Evolutionary conservation across 1,284 basidiomycete species (phyloP), one percentile per base, ranked within the genome.

Genomic region (Crepidotus sp.): DNA sequence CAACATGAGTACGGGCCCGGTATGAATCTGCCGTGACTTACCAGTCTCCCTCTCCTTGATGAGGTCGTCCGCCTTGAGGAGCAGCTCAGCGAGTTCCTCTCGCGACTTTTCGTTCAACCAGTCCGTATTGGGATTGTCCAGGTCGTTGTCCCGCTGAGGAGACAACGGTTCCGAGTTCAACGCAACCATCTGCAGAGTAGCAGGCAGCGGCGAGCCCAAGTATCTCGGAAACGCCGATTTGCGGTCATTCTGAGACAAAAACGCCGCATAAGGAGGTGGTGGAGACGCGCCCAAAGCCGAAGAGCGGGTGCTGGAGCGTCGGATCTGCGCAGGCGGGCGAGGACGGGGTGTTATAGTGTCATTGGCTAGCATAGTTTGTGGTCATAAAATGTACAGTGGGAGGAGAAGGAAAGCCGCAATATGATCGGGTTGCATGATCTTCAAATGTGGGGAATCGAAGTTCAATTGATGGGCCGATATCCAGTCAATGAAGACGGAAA

Each of bases 41-140:
- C 87, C 85, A 56, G 73, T 72, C 62, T 87, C 85, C 34, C 84
- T 71, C 46, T 80, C 77, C 56, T 77, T 80, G 50, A 92, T 88
- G 36, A 89, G 66, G 44, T 68, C 72, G 49, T 82, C 80, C 2
- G 83, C 85, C 57, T 77, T 77, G 31, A 74, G 61, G 27, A 88
- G 70, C 30, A 87, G 65, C 29, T 71, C 71, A 7, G 77, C 73
- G 34, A 89, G 70, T 54, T 89, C 85, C 50, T 81, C 81, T 31
- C 76, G 68, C n/a, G 80, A 84, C 55, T 67, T 71, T 49, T 77
- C 77, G 50, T 71, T 70, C 59, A 80, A 66, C 67, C 75, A 76
- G 35, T 67, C 72, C 50, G 61, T 55, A 33, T 65, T 59, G 41
- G 9, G 18, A 25, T 22, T 9, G 6, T 38, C 31, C 5, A 10